Evolutionary conservation across 306 rosid genomes (phyloP).

Genomic region (Argentina anserina): DNA sequence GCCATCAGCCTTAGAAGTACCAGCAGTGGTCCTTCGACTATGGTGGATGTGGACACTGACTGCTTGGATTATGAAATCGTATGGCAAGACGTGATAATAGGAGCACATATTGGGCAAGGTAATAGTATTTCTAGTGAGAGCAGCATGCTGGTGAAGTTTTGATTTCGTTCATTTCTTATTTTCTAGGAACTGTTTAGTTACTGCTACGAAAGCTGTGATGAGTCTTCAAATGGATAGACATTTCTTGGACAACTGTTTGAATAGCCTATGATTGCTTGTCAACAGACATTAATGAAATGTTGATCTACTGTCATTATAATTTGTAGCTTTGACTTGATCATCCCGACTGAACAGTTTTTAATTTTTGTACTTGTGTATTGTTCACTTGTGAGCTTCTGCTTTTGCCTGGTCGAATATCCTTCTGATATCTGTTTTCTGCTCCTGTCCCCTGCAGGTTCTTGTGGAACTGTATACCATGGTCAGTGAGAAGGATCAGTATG

Average conservation of each 20-base stretch:
- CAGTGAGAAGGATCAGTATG: conserved; percentile 99
- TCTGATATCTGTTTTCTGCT: conserved; percentile 23
- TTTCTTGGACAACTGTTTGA: background rate
- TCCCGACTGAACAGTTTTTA: background rate
- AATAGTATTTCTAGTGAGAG: conserved; percentile 20
- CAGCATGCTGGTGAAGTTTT: conserved; percentile 17
- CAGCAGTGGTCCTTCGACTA: conserved; percentile 55
- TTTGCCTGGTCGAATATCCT: background rate
- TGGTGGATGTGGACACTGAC: conserved; percentile 71
- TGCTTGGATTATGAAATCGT: conserved; percentile 88
- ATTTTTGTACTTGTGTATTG: background rate
- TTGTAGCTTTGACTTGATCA: background rate
- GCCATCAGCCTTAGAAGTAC: conserved; percentile 84
- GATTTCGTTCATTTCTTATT: background rate
- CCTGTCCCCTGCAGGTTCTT: conserved; percentile 65
- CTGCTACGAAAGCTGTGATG: background rate
- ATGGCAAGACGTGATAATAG: conserved; percentile 91
- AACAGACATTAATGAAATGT: background rate
- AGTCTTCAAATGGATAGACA: background rate
- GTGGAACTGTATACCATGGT: conserved; percentile 96
- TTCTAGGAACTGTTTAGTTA: background rate
- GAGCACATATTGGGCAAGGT: conserved; percentile 97
- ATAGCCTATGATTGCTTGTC: background rate
- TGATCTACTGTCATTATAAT: background rate
- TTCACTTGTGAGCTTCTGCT: background rate